Base-by-base conservation (phyloP, 202 grass and related monocot species). In the Bolboschoenoplectus hybrid region DNA sequence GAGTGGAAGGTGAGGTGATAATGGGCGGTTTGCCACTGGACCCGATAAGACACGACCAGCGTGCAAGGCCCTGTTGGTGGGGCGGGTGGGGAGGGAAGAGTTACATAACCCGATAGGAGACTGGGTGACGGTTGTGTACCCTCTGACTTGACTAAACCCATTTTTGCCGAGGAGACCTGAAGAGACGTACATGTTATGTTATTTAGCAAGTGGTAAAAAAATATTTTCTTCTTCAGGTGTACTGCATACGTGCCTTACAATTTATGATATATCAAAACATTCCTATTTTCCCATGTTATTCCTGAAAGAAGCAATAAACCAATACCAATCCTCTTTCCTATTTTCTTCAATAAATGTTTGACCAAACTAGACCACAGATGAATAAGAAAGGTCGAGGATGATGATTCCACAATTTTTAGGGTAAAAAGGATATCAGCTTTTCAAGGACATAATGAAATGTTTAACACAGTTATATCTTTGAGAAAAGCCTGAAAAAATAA, bases 1-100 rank as follows among this genome's bases (percentile, higher is more conserved):
- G 50, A 98, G n/a, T 34, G 93, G 91, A 75, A 98, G 93, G 87
- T 92, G 96, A 66, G 96, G 91, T 11, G 96, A 98, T 62, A 98
- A 40, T 14, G 93, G 93, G 32, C 93, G 90, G 91, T 98, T 98
- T 2, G 90, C 81, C 65, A 89, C 86, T 82, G 87, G 87, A 61
- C 86, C 32, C 1, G 51, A 67, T 81, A 91, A 81, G 79, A 82
- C 79, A 47, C 63, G 5, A 8, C 87, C 91, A 39, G 87, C 80
- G 84, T 95, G 91, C 38, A 94, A 76, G 70, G 81, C 13, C 9
- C 63, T 88, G 79, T 32, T 90, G 81, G 72, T 6, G 10, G 63
- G 53, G 9, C 58, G 57, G 41, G 32, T 17, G 71, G 65, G 49
- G 12, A 63, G 53, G 55, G 17, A 49, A 47, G n/a, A 75, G n/a